Percentiles rank a stretch among this genome's conserved stretches.
phyloP scores from a whole-genome alignment of 2,329 filamentous ascomycete genomes.

The Ploettnerulaceae sp. region DNA sequence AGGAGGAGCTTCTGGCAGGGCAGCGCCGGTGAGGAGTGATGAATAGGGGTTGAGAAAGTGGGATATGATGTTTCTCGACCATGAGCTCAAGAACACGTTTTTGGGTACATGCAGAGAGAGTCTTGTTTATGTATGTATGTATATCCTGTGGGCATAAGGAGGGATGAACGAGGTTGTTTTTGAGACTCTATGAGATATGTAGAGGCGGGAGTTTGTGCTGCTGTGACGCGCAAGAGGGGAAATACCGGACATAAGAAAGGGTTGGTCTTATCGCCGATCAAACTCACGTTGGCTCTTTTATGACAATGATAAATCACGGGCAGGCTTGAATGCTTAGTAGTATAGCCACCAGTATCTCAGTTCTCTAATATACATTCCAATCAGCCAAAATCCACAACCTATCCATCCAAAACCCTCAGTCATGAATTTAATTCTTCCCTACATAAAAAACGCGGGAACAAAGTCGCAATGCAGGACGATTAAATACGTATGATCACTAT shows the following conservation, averaged over 20 bases:
- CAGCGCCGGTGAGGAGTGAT: constrained; percentile 37
- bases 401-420: neutral
- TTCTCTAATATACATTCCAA: constrained; percentile 15
- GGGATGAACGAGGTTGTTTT: no score
- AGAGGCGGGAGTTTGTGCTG: neutral
- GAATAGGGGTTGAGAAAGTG: no score
- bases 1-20: constrained; percentile 33
- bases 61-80: no score
- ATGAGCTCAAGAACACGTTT: no score
- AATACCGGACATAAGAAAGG: constrained; percentile 5
- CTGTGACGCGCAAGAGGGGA: constrained; percentile 14
- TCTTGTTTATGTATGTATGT: no score
- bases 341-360: constrained; percentile 5
- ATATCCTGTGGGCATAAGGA: no score
- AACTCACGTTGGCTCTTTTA: neutral
- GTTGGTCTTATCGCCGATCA: constrained; percentile 10
- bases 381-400: neutral
- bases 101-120: no score
- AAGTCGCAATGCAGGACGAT: constrained; percentile 9
- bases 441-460: constrained; percentile 1
- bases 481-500: constrained; percentile 13
- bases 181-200: neutral
- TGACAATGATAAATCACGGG: neutral
- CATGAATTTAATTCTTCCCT: constrained; percentile 4
- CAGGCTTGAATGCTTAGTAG: neutral